Evolutionary conservation across 2,329 filamentous ascomycete genomes (phyloP).

Genomic region (Epichloe festucae): DNA sequence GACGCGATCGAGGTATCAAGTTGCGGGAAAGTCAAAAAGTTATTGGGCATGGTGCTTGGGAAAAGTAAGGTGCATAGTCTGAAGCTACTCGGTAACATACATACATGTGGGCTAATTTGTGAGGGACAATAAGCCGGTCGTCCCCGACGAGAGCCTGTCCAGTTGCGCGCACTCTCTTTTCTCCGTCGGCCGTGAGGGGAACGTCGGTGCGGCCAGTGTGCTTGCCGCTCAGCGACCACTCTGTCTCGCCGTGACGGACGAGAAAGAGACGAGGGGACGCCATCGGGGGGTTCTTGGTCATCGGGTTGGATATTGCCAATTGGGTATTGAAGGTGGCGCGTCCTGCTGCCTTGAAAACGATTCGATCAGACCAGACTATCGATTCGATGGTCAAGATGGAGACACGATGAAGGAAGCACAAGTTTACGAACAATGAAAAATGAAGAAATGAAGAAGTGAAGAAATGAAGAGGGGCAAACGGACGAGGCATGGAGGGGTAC

Average conservation of each 20-base stretch:
- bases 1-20: not conserved
- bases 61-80: not conserved
- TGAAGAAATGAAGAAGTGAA: too few relatives aligned
- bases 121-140: constrained; percentile 74
- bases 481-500: not conserved
- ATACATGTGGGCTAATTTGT: constrained; percentile 71
- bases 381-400: too few relatives aligned
- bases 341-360: too few relatives aligned
- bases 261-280: constrained; percentile 63
- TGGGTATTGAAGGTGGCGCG: not conserved
- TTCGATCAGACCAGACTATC: too few relatives aligned
- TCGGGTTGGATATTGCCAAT: too few relatives aligned
- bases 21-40: not conserved
- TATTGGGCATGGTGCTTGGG: too few relatives aligned
- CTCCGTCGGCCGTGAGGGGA: constrained; percentile 68
- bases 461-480: not conserved
- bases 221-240: constrained; percentile 79
- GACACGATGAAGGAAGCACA: too few relatives aligned
- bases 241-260: constrained; percentile 83
- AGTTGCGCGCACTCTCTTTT: constrained; percentile 62
- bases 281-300: constrained; percentile 7
- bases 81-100: constrained; percentile 25
- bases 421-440: too few relatives aligned
- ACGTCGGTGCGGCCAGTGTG: constrained; percentile 85
- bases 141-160: constrained; percentile 73